phyloP scores from a whole-genome alignment of 1,284 basidiomycete species.

The Tilletia horrida region DNA sequence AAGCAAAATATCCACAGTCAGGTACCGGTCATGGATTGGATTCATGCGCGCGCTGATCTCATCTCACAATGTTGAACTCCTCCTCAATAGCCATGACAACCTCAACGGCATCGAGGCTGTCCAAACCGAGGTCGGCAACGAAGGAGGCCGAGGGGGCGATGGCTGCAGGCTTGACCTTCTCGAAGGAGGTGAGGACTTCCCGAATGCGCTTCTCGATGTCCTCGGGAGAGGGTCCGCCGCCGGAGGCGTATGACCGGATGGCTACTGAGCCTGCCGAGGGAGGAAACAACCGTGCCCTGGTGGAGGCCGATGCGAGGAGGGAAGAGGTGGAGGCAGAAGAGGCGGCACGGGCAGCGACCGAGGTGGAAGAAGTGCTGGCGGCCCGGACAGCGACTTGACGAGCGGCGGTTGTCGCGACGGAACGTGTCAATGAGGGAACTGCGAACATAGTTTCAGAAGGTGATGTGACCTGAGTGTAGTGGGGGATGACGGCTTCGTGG shows the following conservation, averaged over 20 bases:
- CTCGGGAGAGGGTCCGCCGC: conserved; percentile 69
- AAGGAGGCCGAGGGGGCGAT: conserved; percentile 74
- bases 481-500: not conserved
- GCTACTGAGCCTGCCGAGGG: conserved; percentile 24
- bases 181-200: conserved; percentile 87
- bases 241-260: conserved; percentile 67
- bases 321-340: conserved; percentile 29
- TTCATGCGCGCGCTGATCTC: not conserved
- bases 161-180: conserved; percentile 87
- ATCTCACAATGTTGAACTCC: conserved; percentile 62
- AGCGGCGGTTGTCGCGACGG: conserved; percentile 23
- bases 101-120: conserved; percentile 96
- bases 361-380: not conserved
- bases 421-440: not conserved
- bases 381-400: conserved; percentile 20
- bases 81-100: conserved; percentile 99
- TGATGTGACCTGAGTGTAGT: not conserved
- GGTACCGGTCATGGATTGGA: no score
- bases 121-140: conserved; percentile 82
- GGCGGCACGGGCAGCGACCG: conserved; percentile 14
- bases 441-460: not conserved
- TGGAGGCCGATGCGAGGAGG: conserved; percentile 23
- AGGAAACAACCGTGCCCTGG: conserved; percentile 15
- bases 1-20: no score
- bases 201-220: conserved; percentile 77